Evolutionary conservation across 1,284 basidiomycete genomes (phyloP), one percentile per base, ranked within the genome.

Genomic region (Tremellales sp.): DNA sequence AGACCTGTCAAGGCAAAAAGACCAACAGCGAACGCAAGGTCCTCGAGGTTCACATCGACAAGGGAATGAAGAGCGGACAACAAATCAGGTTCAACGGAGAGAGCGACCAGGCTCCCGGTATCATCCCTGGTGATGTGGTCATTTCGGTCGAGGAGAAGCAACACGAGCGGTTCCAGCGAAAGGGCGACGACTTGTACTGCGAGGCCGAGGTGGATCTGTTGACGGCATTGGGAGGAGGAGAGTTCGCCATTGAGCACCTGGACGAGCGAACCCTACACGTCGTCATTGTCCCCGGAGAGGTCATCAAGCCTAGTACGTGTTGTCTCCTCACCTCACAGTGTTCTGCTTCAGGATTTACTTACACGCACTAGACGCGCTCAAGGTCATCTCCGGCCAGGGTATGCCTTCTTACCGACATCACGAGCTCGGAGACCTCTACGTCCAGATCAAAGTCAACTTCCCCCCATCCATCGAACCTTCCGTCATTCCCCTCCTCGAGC

Each of bases 381-480:
- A 97, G 78, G 85, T 94, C 56, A 87, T 99, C 59, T 82, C 83
- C 45, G 87, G 87, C 7, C 92, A 97, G 76, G 96, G 96, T 59
- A 98, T 99, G 96, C 96, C 94, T 33, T 97, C 94, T 52, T 88
- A 87, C 75, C 84, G 96, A 59, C 93, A 97, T 76, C 96, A 98
- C 77, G 93, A 98, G 71, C 82, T 85, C 43, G 96, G 96, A 39
- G 92, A 98, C 75, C 80, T 99, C 57, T 93, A 86, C 72, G 81
- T 98, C 75, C 87, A 86, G 67, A 77, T 98, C 62, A 81, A 80
- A 60, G 88, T 99, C 68, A 82, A 80, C 54, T 99, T 98, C 84
- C 96, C 96, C 50, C 87, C 92, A 29, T 69, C 76, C 46, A 83
- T 99, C 70, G 82, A 87, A 52, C 76, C 83, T 26, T 76, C 80